Base-by-base conservation (phyloP, 83 land plant species). In the Diphasiastrum complanatum region DNA sequence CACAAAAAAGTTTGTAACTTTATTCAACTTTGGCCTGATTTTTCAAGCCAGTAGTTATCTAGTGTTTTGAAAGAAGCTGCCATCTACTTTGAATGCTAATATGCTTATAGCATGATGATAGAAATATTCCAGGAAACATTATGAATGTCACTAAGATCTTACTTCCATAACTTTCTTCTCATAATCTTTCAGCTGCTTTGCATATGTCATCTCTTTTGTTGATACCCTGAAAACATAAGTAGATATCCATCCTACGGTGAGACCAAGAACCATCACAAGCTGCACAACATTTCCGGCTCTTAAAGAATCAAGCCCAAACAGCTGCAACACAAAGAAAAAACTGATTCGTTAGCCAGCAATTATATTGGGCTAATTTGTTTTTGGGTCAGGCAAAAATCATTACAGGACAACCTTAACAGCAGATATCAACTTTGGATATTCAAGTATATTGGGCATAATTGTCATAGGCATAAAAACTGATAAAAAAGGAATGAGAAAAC, bases 121-220 rank as follows among this genome's bases (percentile, higher is more conserved):
- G 5, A 20, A 19, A 49, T 20, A 49, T 49, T 14, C 19, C 20
- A 49, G 52, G 8, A 49, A 14, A 20, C 20, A 49, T 22, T 14
- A 49, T 20, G 19, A 11, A 5, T 11, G 20, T 49, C 22, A 49
- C 8, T 49, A 5, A 11, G 5, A 49, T 49, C 55, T 32, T 45
- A 90, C 97, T 89, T 91, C 64, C 93, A 91, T 87, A 53, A 91
- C 97, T 78, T 87, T 82, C 35, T 79, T 68, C 68, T 87, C 97
- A 38, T 91, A 91, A 65, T 87, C 87, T 10, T 82, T 75, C 30
- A 91, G 50, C 32, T 91, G 97, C 47, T 91, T 79, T 25, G 91
- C 97, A 72, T 91, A 91, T 33, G 97, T 91, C 97, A 91, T 91
- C 25, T 91, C 97, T 57, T 91, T 91, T 63, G 78, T 83, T 60